phyloP scores from a whole-genome alignment of 2,329 filamentous ascomycete species.

The Pezicula neosporulosa region DNA sequence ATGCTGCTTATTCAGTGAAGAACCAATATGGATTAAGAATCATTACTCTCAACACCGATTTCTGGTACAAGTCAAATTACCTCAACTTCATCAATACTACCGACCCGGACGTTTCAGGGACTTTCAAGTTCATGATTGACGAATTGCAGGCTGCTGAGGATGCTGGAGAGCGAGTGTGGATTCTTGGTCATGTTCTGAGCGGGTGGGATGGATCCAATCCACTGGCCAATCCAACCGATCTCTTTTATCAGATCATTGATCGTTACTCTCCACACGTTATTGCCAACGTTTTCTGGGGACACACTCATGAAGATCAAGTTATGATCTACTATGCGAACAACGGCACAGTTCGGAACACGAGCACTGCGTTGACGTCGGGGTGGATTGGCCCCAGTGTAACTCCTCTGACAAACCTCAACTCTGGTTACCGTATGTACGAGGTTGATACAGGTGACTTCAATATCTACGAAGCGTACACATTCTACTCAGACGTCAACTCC shows the following conservation, averaged over 20 bases:
- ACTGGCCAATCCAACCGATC: conserved; percentile 47
- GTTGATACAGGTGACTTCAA: conserved; percentile 51
- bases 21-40: conserved; percentile 49
- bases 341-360: conserved; percentile 36
- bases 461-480: conserved; percentile 51
- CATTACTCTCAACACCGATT: conserved; percentile 50
- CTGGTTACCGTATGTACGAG: conserved; percentile 49
- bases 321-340: conserved; percentile 53
- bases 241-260: conserved; percentile 52
- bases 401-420: conserved; percentile 51
- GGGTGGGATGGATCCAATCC: conserved; percentile 55
- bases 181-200: conserved; percentile 49
- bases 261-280: conserved; percentile 53
- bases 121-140: conserved; percentile 44
- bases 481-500: conserved; percentile 45
- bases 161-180: conserved; percentile 48
- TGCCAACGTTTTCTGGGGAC: conserved; percentile 50
- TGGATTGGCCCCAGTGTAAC: conserved; percentile 51
- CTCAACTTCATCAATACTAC: conserved; percentile 49
- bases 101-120: conserved; percentile 45
- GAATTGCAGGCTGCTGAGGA: conserved; percentile 51
- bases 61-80: conserved; percentile 41
- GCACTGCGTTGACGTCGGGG: conserved; percentile 42
- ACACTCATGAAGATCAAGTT: conserved; percentile 51
- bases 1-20: conserved; percentile 52